phyloP scores from a whole-genome alignment of 2,329 filamentous ascomycete genomes.

The Apiospora pterosperma region DNA sequence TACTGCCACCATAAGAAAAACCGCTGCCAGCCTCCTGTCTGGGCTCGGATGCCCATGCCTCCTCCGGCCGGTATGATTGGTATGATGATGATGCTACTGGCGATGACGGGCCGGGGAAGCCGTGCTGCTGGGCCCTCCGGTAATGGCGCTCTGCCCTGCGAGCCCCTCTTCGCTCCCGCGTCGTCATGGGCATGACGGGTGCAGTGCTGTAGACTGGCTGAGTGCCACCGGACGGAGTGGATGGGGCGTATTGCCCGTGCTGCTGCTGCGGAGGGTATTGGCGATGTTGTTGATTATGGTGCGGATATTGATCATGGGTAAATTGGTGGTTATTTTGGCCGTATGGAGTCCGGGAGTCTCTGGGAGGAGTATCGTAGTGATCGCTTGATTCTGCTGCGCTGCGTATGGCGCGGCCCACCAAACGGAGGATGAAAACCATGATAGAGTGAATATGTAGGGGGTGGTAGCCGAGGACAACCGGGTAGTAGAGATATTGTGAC shows the following conservation, averaged over 20 bases:
- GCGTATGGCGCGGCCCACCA: background rate
- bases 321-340: background rate
- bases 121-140: background rate
- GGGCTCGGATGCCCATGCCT: background rate
- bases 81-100: background rate
- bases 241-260: background rate
- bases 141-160: background rate
- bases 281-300: background rate
- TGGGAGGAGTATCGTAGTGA: background rate
- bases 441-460: background rate
- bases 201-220: background rate
- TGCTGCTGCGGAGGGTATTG: background rate
- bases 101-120: background rate
- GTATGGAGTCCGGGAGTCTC: background rate
- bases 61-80: background rate
- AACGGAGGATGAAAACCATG: background rate
- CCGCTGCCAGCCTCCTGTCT: background rate
- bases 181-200: background rate
- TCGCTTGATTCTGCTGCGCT: background rate
- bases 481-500: background rate
- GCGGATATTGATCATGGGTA: background rate
- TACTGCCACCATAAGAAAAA: background rate
- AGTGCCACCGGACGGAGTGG: background rate
- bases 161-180: background rate
- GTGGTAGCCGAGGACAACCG: too few species aligned